Base-by-base conservation (phyloP, 805 yeast genomes). In the Saturnispora diversa region DNA sequence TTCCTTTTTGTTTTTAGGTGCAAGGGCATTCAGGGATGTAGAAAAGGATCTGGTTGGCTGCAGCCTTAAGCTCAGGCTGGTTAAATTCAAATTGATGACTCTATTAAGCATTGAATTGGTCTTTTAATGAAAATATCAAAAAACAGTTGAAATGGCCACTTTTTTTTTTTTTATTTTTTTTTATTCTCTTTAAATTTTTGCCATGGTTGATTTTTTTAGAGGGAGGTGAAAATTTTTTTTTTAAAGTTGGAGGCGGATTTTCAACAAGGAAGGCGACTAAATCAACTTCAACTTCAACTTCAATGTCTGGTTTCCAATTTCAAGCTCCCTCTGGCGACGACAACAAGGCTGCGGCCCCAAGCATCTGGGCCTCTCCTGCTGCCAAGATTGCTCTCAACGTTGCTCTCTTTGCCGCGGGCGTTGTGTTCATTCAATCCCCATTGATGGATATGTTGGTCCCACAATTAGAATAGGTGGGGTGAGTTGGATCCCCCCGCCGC, bases 381-480 rank as follows among this genome's bases (percentile, higher is more conserved):
- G 82, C 68, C 66, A 77, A 85, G 43, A 66, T 81, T 41, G 69
- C 75, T 36, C 59, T 81, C 32, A 82, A 83, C 61, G 75, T 73
- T 44, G 69, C 68, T 29, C 66, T 81, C 46, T 83, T 84, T 54
- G 74, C 72, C 43, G 75, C 82, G 35, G 92, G 92, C 58, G 83
- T 81, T 50, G 75, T 77, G 19, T 74, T 83, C 60, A 74, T 84
- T 51, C 85, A 80, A 65, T 79, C 87, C 35, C 81, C 88, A 50
- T 63, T 80, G 54, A 80, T 80, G 84, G 90, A 82, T 43, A 74
- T 80, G 75, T 64, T 83, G 65, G 87, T 81, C 53, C 92, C 92
- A 39, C 90, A 82, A 50, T 51, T 62, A 33, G 59, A 53, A 46
- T 55, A 50, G 33, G 27, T 15, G 6, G n/a, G n/a, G n/a, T n/a